Base-by-base conservation (phyloP, 164 flowering plant genomes). In the Aristolochia contorta region DNA sequence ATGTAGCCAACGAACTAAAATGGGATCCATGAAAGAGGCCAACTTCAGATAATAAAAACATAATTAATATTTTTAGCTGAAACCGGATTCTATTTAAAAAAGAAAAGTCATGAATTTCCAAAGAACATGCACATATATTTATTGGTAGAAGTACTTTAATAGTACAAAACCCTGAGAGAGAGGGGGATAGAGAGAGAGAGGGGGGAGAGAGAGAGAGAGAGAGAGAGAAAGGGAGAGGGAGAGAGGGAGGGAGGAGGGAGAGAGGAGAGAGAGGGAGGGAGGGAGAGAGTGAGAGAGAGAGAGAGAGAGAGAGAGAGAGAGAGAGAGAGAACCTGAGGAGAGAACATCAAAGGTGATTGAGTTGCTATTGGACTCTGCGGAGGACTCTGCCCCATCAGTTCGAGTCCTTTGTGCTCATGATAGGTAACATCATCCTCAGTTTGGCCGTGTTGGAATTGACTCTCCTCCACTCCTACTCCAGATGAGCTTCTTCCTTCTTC, bases 351-450 rank as follows among this genome's bases (percentile, higher is more conserved):
- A 56, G 96, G 96, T 8, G 83, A 80, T 12, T 72, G 82, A 37
- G 82, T 68, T 59, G 87, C 78, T 62, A 78, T 71, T 41, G 89
- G 91, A 75, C 84, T 83, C 24, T 76, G 74, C 69, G 93, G 94
- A 49, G 94, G 94, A 55, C 89, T 79, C 15, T 82, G 91, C 50
- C 84, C 86, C 84, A 82, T 81, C 77, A 74, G 37, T 47, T 73
- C 86, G 25, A 60, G 47, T n/a, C 57, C 74, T 45, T 63, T 67
- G 19, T 54, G 69, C 18, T 57, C 69, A 67, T 24, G 63, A 78
- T 77, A 70, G 59, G 24, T 70, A 57, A 70, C 81, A 14, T 58
- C 71, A 56, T 59, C 65, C 19, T 45, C 32, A 32, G 70, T 52
- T 12, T 51, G 57, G 10, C 59, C 63, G 18, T 58, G 30, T n/a